These are phyloP conservation scores for Colletotrichum tamarilloi DNA, from an alignment of 2,329 filamentous ascomycete species.

Conservation along the genomic window DNA sequence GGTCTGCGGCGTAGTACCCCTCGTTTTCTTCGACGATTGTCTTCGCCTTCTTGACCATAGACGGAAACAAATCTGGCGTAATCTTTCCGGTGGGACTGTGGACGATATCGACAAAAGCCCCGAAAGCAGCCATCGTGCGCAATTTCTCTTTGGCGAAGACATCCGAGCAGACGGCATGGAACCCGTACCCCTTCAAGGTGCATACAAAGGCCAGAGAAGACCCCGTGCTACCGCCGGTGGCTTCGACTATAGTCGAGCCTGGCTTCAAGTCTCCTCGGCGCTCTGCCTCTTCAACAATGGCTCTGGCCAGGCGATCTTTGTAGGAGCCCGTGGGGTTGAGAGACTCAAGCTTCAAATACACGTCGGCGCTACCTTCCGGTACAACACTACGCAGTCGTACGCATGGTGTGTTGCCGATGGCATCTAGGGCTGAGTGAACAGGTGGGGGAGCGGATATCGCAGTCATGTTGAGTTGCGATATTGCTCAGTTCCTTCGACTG, in stretches of 20 bases:
- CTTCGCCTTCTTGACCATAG: slow-evolving; percentile 2
- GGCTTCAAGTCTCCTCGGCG: slow-evolving; percentile 6
- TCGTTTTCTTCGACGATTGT: slow-evolving; percentile 1
- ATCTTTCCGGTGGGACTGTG: slow-evolving; percentile 28
- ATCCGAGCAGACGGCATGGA: slow-evolving; percentile 23
- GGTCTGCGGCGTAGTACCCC: slow-evolving; percentile 17
- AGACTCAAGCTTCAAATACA: slow-evolving; percentile 32
- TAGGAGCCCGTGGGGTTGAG: slow-evolving; percentile 32
- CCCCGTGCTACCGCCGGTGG: slow-evolving; percentile 34
- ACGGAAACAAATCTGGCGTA: slow-evolving; percentile 27
- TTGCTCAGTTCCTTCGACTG: not conserved
- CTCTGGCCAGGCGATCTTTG: slow-evolving; percentile 32
- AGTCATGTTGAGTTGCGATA: not conserved
- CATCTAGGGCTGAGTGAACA: slow-evolving; percentile 15
- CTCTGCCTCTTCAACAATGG: slow-evolving; percentile 32
- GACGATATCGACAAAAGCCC: slow-evolving; percentile 32
- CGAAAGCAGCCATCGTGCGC: slow-evolving; percentile 31
- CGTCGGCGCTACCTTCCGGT: slow-evolving; percentile 21
- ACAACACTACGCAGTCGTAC: slow-evolving; percentile 24
- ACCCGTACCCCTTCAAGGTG: slow-evolving; percentile 41
- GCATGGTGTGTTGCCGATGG: slow-evolving; percentile 31
- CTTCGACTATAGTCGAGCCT: slow-evolving; percentile 25
- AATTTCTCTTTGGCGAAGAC: slow-evolving; percentile 31
- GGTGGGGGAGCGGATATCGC: not conserved
- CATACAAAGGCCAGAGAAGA: slow-evolving; percentile 32